phyloP scores from a whole-genome alignment of 2,329 filamentous ascomycete species.

The Talaromyces islandicus region DNA sequence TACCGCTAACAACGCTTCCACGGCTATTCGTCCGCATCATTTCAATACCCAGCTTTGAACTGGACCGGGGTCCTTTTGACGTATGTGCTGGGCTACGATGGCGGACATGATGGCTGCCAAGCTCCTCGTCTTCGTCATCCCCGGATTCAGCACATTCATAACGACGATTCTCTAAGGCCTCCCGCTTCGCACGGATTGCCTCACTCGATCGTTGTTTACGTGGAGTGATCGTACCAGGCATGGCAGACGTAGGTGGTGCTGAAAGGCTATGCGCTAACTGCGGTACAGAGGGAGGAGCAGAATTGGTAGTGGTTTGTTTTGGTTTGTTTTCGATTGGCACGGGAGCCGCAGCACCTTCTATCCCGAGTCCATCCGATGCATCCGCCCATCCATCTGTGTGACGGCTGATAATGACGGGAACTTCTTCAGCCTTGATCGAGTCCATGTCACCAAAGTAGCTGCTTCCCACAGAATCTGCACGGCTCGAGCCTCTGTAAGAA shows the following conservation, averaged over 20 bases:
- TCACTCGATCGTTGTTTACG: conserved; percentile 66
- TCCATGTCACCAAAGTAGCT: conserved; percentile 85
- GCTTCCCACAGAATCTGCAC: conserved; percentile 76
- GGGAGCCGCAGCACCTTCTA: conserved; percentile 49
- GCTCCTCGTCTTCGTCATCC: conserved; percentile 90
- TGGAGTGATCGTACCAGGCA: conserved; percentile 28
- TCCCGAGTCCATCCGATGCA: conserved; percentile 66
- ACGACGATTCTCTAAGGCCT: conserved; percentile 66
- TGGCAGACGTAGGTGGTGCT: conserved; percentile 43
- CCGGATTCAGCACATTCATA: conserved; percentile 78
- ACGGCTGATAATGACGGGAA: conserved; percentile 68
- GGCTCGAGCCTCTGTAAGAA: conserved; percentile 71
- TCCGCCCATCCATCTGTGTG: conserved; percentile 70
- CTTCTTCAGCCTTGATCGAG: conserved; percentile 69
- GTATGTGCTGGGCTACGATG: conserved; percentile 44
- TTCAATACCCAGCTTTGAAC: conserved; percentile 87
- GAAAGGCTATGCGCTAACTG: conserved; percentile 57
- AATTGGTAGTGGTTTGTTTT: conserved; percentile 1
- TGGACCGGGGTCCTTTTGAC: conserved; percentile 55
- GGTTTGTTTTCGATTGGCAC: conserved; percentile 17
- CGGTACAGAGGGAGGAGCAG: conserved; percentile 38
- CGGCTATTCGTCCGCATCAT: conserved; percentile 98
- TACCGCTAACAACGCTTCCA: conserved; percentile 61
- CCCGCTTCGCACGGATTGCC: conserved; percentile 66
- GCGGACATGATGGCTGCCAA: conserved; percentile 54